Evolutionary conservation across 306 rosid species (phyloP), one percentile per base, ranked within the genome.

Genomic region (Urtica urens): DNA sequence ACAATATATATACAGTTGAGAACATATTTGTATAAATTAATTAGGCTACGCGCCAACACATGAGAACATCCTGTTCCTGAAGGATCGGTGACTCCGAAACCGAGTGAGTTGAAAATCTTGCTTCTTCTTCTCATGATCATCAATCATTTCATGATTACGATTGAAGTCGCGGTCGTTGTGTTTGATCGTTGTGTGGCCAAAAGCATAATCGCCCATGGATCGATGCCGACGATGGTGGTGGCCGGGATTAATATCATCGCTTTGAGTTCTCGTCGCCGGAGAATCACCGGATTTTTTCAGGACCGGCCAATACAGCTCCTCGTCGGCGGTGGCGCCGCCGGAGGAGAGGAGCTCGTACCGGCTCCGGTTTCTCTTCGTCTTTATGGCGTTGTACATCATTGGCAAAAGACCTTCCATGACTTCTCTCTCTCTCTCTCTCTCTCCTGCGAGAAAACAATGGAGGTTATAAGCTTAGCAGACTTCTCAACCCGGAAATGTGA

Each of bases 381-480:
- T 71, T 24, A 71, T 56, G 10, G 72, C 77, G 52, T 45, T 60
- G 64, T 23, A 65, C 26, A 71, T 38, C 72, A 60, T 19, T 10
- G 77, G 77, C 41, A 71, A 57, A 27, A 71, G 55, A 22, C 77
- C 77, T 39, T 65, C 72, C 72, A 71, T 49, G 40, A 2, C 21
- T 11, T 24, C 27, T 42, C 11, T 41, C 9, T 2, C 9, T 7
- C 10, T n/a, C 26, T n/a, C 26, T 14, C 15, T 3, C 14, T 23
- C 13, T 14, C 1, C 10, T 25, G 12, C 23, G 5, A 39, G 6
- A 39, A 39, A 39, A 7, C 8, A 14, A 39, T 6, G 8, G 17
- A 12, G 44, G 3, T 12, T n/a, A 13, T n/a, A n/a, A n/a, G n/a
- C n/a, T n/a, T n/a, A n/a, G n/a, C n/a, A n/a, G n/a, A n/a, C n/a